Conservation (phyloP, 2,329 filamentous ascomycete species). For the Penicillium sp. region DNA sequence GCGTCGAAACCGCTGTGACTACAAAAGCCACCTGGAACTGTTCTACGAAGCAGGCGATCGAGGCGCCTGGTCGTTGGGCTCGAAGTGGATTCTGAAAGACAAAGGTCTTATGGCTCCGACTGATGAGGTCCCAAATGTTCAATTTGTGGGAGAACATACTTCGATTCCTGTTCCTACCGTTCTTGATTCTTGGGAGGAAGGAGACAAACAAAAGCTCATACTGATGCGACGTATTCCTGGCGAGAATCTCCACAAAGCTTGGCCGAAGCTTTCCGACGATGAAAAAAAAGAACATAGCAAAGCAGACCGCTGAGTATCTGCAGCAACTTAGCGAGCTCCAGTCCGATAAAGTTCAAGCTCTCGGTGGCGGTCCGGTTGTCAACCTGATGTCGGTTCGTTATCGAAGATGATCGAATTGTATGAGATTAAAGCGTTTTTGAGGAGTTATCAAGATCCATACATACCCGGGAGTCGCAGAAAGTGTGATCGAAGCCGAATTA, state of each 20-base stretch:
- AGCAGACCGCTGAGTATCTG: constrained; percentile 18
- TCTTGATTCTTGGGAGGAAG: constrained; percentile 24
- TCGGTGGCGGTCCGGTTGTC: background rate
- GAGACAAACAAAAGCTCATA: constrained; percentile 12
- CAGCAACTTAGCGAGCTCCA: constrained; percentile 17
- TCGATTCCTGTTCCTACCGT: constrained; percentile 26
- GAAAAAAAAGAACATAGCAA: constrained; percentile 19
- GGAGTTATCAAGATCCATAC: constrained; percentile 20
- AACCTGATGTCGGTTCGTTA: too few relatives aligned
- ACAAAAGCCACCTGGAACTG: constrained; percentile 23
- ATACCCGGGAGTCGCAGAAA: constrained; percentile 19
- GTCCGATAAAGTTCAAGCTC: constrained; percentile 12
- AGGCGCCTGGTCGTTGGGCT: constrained; percentile 37
- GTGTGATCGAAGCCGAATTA: background rate
- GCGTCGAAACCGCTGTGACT: constrained; percentile 13
- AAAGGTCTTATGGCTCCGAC: constrained; percentile 11
- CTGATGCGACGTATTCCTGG: constrained; percentile 17
- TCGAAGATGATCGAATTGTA: too few relatives aligned
- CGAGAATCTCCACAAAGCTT: constrained; percentile 16
- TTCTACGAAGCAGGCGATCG: constrained; percentile 32
- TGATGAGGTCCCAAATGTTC: constrained; percentile 20
- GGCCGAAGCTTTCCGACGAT: constrained; percentile 12
- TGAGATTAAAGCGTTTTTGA: too few relatives aligned
- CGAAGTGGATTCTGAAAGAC: constrained; percentile 35
- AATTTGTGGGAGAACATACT: constrained; percentile 24